phyloP scores from a whole-genome alignment of 306 rosid species.

The Ammopiptanthus mongolicus region DNA sequence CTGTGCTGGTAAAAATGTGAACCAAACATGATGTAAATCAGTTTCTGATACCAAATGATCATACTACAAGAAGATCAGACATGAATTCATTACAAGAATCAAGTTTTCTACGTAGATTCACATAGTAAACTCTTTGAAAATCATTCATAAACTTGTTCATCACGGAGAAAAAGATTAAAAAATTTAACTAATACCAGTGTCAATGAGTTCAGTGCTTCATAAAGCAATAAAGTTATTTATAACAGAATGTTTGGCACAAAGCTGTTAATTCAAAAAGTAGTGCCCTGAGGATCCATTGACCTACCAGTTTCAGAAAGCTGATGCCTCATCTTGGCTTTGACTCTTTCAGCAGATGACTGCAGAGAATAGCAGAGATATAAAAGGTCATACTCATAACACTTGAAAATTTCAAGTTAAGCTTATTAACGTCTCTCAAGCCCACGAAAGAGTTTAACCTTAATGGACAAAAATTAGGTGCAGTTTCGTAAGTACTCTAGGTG shows the following conservation, averaged over 20 bases:
- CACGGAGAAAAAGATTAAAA: background rate
- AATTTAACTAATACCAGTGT: background rate
- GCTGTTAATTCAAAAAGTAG: background rate
- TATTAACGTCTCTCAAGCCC: background rate
- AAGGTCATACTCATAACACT: background rate
- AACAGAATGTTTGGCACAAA: background rate
- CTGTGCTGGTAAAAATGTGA: background rate
- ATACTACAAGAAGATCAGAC: background rate
- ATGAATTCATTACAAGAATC: background rate
- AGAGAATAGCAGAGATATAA: slow-evolving; percentile 22
- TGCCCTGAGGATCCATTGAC: background rate
- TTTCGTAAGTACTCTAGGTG: too few relatives aligned
- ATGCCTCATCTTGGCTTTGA: slow-evolving; percentile 89
- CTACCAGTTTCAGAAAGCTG: slow-evolving; percentile 88
- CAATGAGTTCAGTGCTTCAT: background rate
- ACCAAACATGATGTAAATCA: background rate
- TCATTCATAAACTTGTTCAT: background rate
- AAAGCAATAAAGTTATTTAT: background rate
- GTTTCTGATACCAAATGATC: background rate
- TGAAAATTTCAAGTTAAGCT: background rate
- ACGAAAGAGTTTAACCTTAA: background rate
- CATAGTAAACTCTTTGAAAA: slow-evolving; percentile 2
- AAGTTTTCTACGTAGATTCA: background rate
- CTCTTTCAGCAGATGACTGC: slow-evolving; percentile 86
- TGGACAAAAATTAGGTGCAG: too few relatives aligned